Percentiles rank a stretch among this genome's conserved stretches.
phyloP scores from a whole-genome alignment of 495 filamentous ascomycete genomes.

The Xylaria grammica region DNA sequence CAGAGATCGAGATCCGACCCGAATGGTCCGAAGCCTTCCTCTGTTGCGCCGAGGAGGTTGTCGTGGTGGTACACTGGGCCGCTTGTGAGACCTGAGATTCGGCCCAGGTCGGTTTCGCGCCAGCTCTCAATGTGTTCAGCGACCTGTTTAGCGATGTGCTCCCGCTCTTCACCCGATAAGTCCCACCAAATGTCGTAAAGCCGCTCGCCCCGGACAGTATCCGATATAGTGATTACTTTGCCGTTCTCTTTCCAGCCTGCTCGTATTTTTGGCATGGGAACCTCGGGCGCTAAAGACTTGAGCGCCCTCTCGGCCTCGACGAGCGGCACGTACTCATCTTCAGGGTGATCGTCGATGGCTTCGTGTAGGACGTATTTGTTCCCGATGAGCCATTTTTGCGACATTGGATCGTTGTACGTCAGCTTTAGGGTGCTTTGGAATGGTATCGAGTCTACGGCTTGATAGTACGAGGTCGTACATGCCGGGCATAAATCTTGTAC shows the following conservation, averaged over 20 bases:
- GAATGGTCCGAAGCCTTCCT: constrained; percentile 29
- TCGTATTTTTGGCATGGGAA: constrained; percentile 30
- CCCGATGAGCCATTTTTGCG: constrained; percentile 33
- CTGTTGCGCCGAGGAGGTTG: constrained; percentile 26
- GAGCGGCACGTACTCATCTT: constrained; percentile 24
- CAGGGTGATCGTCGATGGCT: constrained; percentile 23
- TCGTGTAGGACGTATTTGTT: constrained; percentile 33
- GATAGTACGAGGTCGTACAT: constrained; percentile 32
- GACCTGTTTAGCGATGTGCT: constrained; percentile 29
- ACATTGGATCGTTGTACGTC: constrained; percentile 30
- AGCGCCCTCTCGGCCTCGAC: constrained; percentile 22
- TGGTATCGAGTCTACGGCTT: constrained; percentile 32
- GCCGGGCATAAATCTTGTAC: constrained; percentile 35
- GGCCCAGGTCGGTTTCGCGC: constrained; percentile 24
- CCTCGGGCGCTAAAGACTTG: constrained; percentile 15
- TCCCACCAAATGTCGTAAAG: constrained; percentile 38
- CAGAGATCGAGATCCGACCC: constrained; percentile 28
- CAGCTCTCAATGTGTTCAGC: constrained; percentile 24
- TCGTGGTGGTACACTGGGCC: constrained; percentile 25
- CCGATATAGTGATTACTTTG: constrained; percentile 32
- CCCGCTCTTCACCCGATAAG: constrained; percentile 19
- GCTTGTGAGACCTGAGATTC: constrained; percentile 27
- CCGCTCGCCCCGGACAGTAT: constrained; percentile 24
- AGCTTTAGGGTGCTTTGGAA: constrained; percentile 33
- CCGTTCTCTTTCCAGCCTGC: constrained; percentile 34